These are phyloP conservation scores for Wickerhamiella vanderwaltii DNA, from an alignment of 805 yeast genomes.

Conservation along the genomic window DNA sequence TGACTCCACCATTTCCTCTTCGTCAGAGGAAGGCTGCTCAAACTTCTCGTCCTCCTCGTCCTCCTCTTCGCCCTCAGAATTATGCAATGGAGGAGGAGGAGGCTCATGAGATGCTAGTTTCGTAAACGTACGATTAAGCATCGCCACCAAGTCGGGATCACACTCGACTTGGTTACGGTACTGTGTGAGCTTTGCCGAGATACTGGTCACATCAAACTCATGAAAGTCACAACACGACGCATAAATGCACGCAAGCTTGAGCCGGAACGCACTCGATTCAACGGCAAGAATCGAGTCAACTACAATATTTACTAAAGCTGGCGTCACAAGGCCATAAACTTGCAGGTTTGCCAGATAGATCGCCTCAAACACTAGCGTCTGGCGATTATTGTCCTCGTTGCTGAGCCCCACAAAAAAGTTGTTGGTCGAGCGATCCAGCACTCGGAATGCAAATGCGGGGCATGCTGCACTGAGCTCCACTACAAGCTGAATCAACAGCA, in stretches of 20 bases:
- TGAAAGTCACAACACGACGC: neutral
- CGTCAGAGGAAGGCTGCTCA: neutral
- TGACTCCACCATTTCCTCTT: neutral
- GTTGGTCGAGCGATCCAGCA: slow-evolving; percentile 1
- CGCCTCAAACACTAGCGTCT: neutral
- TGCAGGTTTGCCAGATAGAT: neutral
- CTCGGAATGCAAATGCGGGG: neutral
- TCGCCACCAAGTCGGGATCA: neutral
- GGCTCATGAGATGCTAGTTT: neutral
- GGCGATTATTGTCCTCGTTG: neutral
- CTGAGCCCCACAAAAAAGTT: neutral
- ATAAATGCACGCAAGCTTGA: slow-evolving; percentile 8
- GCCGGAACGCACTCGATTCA: neutral
- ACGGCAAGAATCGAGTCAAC: neutral
- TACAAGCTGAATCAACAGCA: neutral
- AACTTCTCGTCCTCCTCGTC: slow-evolving; percentile 1
- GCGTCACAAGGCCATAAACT: neutral
- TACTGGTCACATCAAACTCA: neutral
- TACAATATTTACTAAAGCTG: neutral
- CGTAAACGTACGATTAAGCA: neutral
- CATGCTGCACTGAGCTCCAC: neutral
- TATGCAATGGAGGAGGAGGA: neutral
- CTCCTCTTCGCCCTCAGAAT: neutral
- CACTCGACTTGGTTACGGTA: neutral
- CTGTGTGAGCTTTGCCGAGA: neutral